phyloP scores from a whole-genome alignment of 805 yeast species.

The Ogataea methylovora region DNA sequence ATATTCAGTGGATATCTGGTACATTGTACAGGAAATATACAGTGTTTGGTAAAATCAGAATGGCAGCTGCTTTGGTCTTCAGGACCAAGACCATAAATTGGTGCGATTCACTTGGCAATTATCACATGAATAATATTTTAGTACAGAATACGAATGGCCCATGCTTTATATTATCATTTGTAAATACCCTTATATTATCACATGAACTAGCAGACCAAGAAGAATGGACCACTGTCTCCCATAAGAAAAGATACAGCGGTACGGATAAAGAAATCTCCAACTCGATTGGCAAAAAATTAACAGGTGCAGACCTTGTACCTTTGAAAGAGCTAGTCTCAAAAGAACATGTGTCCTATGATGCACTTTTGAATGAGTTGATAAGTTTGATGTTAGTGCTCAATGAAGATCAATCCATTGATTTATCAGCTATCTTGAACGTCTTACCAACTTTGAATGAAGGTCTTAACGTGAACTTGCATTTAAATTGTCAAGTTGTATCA shows the following conservation, averaged over 20 bases:
- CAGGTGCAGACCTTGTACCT: slow-evolving; percentile 2
- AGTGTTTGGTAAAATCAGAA: background rate
- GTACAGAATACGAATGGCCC: slow-evolving; percentile 84
- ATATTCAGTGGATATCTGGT: too few relatives aligned
- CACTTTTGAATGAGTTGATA: slow-evolving; percentile 43
- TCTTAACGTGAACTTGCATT: slow-evolving; percentile 61
- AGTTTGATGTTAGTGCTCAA: slow-evolving; percentile 31
- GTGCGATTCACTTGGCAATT: slow-evolving; percentile 15
- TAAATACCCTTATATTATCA: slow-evolving; percentile 58
- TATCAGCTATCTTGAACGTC: slow-evolving; percentile 37
- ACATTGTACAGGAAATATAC: too few relatives aligned
- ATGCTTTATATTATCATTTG: slow-evolving; percentile 75
- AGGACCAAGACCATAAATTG: slow-evolving; percentile 21
- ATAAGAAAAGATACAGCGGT: background rate
- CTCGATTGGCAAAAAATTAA: background rate
- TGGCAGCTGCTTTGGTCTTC: slow-evolving; percentile 8
- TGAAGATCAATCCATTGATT: slow-evolving; percentile 16
- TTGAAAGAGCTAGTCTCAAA: slow-evolving; percentile 16
- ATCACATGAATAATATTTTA: slow-evolving; percentile 45
- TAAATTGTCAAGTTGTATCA: slow-evolving; percentile 32
- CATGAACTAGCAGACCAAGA: slow-evolving; percentile 22
- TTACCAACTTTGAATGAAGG: slow-evolving; percentile 68
- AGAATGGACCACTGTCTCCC: slow-evolving; percentile 15
- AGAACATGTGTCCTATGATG: slow-evolving; percentile 23
- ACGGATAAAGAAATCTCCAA: background rate